Evolutionary conservation across 208 protist genomes (phyloP).

Genomic region (Crithidia mellificae): DNA sequence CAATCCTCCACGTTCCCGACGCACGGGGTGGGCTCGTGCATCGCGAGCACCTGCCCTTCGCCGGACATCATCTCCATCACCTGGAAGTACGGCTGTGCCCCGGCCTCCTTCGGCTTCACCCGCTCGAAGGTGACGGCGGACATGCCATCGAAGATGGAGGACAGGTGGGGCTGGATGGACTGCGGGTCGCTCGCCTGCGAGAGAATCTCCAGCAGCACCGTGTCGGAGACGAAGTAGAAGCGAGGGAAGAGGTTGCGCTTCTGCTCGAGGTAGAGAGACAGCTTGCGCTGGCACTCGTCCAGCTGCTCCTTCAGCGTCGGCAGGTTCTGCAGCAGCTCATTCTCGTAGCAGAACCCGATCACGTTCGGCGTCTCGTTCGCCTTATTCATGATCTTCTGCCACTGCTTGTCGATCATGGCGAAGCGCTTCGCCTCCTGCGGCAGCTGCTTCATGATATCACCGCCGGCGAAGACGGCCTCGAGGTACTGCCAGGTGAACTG

Average conservation of each 20-base stretch:
- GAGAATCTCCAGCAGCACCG: conserved; percentile 97
- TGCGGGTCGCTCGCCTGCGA: conserved; percentile 94
- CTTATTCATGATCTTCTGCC: conserved; percentile 97
- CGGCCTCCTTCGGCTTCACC: conserved; percentile 90
- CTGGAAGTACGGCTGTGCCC: conserved; percentile 88
- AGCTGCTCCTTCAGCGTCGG: conserved; percentile 95
- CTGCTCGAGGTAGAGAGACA: conserved; percentile 97
- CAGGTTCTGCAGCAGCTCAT: conserved; percentile 94
- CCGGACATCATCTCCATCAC: conserved; percentile 91
- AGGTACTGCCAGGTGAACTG: conserved; percentile 97
- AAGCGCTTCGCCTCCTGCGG: conserved; percentile 97
- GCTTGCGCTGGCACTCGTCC: conserved; percentile 97
- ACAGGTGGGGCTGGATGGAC: conserved; percentile 94
- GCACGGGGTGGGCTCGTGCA: conserved; percentile 89
- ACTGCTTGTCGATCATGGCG: conserved; percentile 96
- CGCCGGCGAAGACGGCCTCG: conserved; percentile 96
- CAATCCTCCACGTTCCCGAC: conserved; percentile 95
- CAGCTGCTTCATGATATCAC: conserved; percentile 97
- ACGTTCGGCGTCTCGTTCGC: conserved; percentile 95
- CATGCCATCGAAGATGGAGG: conserved; percentile 94
- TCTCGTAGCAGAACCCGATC: conserved; percentile 95
- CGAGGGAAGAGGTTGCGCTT: conserved; percentile 97
- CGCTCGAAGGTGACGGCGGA: conserved; percentile 90
- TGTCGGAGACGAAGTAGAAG: conserved; percentile 99
- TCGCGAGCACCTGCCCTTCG: conserved; percentile 89